Base-by-base conservation (phyloP, 352 stramenopile species). In the Phytophthora pluvialis region DNA sequence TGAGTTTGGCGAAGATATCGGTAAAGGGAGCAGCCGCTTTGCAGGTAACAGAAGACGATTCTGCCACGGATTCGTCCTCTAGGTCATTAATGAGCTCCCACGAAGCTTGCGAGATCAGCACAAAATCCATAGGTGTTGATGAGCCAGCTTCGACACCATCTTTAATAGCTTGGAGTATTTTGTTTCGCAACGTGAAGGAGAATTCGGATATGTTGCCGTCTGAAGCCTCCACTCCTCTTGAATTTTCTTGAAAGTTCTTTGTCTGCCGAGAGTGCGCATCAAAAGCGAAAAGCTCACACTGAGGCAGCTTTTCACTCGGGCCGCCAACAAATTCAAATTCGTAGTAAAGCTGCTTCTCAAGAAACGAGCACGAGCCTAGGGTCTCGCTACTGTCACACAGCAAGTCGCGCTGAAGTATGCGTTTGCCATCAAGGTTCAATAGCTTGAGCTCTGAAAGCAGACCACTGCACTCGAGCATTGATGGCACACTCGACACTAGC, bases 61-160 rank as follows among this genome's bases (percentile, higher is more conserved):
- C 18, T 16, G 21, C 13, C 13, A 8, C n/a, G 12, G 21, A 5
- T 43, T 47, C 15, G 45, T 21, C 59, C 35, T 88, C 79, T 7
- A 88, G 56, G 6, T 83, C 73, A n/a, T 45, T 46, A 32, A 91
- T 75, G 2, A 90, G 35, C 10, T 88, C 79, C 83, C 83, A 91
- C 0, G 75, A 79, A 32, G 70, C 62, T 56, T 90, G 80, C 0
- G 78, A 82, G 11, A 90, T 72, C 57, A 81, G 57, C 18, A 77
- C 59, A 40, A 84, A 78, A 46, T 89, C 77, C 18, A 88, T 67
- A 5, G 76, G 45, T 2, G 32, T 44, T 25, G 55, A 58, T n/a
- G 36, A 64, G 12, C 50, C 38, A 16, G 52, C 56, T 9, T 50
- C 33, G 33, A 58, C 48, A 10, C 64, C 77, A 13, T 77, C 57